phyloP scores from a whole-genome alignment of 2,329 filamentous ascomycete species.

The Cordyceps javanica region DNA sequence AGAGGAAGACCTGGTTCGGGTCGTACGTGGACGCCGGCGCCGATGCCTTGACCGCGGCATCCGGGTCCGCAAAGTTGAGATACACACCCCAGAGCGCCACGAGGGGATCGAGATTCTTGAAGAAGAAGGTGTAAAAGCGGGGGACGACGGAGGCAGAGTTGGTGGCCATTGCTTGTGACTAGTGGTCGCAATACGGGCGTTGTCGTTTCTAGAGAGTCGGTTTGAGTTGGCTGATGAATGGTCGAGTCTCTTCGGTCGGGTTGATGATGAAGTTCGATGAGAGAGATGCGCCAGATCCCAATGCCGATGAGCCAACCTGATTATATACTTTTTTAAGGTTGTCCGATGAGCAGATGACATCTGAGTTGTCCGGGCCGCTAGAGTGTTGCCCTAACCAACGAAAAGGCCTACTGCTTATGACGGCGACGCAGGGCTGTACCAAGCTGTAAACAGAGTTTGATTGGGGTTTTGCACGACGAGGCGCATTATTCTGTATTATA shows the following conservation, averaged over 20 bases:
- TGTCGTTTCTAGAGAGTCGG: background rate
- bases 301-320: background rate
- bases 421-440: background rate
- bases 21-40: slow-evolving; percentile 14
- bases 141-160: slow-evolving; percentile 9
- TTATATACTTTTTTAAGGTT: background rate
- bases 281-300: background rate
- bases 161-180: background rate
- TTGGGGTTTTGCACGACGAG: background rate
- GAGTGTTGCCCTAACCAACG: background rate
- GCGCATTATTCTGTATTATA: background rate
- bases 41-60: slow-evolving; percentile 12
- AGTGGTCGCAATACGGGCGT: background rate
- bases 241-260: background rate
- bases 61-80: slow-evolving; percentile 16
- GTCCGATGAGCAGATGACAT: background rate
- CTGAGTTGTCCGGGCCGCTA: background rate
- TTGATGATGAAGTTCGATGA: background rate
- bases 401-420: background rate
- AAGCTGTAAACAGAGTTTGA: background rate
- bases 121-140: slow-evolving; percentile 18
- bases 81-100: slow-evolving; percentile 19
- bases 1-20: slow-evolving; percentile 17
- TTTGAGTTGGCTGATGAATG: background rate
- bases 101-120: slow-evolving; percentile 19